Evolutionary conservation across 1,139 yeast species (phyloP).

Genomic region (Sugiyamaella grinbergsii): DNA sequence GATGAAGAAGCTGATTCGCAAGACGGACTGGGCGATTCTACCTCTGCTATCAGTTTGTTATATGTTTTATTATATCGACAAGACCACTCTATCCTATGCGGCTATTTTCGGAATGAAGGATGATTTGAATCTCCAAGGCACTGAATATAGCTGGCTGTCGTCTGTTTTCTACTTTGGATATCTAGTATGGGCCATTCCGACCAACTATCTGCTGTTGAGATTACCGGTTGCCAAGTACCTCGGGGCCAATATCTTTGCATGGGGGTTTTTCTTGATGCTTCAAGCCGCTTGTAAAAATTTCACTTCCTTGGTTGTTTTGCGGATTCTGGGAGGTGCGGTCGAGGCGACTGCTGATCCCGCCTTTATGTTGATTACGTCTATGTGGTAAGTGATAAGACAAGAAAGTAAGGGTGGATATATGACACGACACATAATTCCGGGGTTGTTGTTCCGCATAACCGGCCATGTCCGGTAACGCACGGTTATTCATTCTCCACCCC

Average conservation of each 20-base stretch:
- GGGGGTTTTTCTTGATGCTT: constrained; percentile 53
- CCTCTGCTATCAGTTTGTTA: constrained; percentile 57
- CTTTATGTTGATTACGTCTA: constrained; percentile 55
- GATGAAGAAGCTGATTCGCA: constrained; percentile 43
- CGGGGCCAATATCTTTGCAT: constrained; percentile 49
- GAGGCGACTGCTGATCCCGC: constrained; percentile 57
- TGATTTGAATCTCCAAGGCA: constrained; percentile 43
- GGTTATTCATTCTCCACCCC: background rate
- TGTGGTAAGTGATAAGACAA: constrained; percentile 57
- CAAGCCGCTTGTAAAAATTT: constrained; percentile 51
- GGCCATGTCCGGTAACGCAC: background rate
- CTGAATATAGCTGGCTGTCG: constrained; percentile 57
- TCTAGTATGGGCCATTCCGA: constrained; percentile 56
- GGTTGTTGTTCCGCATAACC: too few species aligned
- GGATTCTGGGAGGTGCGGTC: constrained; percentile 56
- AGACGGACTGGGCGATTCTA: constrained; percentile 55
- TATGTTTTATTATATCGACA: constrained; percentile 68
- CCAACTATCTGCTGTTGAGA: constrained; percentile 53
- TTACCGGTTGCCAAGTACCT: constrained; percentile 57
- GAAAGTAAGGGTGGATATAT: too few species aligned
- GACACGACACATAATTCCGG: too few species aligned
- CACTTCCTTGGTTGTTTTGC: constrained; percentile 53
- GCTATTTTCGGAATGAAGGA: constrained; percentile 59
- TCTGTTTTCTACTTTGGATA: constrained; percentile 61
- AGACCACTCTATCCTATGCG: constrained; percentile 59